phyloP scores from a whole-genome alignment of 345 rosid species.

The Hirschfeldia incana region DNA sequence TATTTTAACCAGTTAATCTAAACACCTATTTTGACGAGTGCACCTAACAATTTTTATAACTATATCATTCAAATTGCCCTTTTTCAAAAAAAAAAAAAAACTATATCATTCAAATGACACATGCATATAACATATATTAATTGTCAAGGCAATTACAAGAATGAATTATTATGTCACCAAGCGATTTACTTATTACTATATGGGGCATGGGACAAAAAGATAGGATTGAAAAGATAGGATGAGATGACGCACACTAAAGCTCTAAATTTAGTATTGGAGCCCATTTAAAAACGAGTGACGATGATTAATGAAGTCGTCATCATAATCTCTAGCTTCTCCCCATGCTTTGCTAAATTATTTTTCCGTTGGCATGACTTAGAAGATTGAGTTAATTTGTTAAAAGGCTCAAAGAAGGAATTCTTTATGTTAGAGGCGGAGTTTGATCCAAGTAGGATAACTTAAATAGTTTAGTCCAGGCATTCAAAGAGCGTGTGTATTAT shows the following conservation, averaged over 20 bases:
- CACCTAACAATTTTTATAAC: not conserved
- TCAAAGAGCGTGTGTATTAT: not conserved
- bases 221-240: not conserved
- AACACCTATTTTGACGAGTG: not conserved
- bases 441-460: not conserved
- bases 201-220: constrained; percentile 21
- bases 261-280: not conserved
- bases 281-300: constrained; percentile 14
- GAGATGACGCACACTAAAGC: constrained; percentile 27
- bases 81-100: not conserved
- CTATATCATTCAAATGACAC: not conserved
- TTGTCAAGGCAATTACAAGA: not conserved
- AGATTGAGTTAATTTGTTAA: not conserved
- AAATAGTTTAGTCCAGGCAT: not conserved
- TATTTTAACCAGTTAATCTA: not conserved
- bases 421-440: not conserved
- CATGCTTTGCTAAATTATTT: not conserved
- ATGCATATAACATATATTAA: not conserved
- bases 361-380: not conserved
- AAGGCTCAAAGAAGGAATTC: not conserved
- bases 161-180: constrained; percentile 1
- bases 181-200: constrained; percentile 7
- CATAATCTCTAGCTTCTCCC: constrained; percentile 17
- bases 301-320: constrained; percentile 19
- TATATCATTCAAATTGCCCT: not conserved